Evolutionary conservation across 139 green algal genomes (phyloP).

Genomic region (Tetradesmus lagerheimii): DNA sequence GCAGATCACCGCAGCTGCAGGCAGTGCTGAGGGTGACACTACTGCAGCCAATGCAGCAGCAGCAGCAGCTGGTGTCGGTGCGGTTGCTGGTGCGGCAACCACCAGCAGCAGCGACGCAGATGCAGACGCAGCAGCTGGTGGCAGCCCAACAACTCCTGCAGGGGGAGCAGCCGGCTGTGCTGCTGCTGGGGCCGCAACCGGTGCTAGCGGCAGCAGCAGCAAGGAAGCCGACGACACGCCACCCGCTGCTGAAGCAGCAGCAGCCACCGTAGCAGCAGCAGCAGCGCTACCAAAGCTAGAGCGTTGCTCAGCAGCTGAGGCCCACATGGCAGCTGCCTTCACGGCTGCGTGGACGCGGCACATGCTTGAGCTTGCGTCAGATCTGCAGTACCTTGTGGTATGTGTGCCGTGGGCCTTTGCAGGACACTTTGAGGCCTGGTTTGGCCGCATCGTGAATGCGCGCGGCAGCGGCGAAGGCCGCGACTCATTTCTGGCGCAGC

Average conservation of each 20-base stretch:
- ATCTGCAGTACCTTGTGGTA: neutral
- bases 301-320: neutral
- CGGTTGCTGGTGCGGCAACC: neutral
- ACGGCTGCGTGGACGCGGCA: neutral
- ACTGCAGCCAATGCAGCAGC: neutral
- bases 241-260: neutral
- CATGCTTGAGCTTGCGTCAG: slow-evolving; percentile 2
- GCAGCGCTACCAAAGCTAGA: neutral
- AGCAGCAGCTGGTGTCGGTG: neutral
- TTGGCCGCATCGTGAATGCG: slow-evolving; percentile 2
- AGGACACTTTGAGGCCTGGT: neutral
- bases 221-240: neutral
- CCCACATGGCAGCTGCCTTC: neutral
- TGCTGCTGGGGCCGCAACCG: neutral
- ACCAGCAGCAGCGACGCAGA: neutral
- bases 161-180: neutral
- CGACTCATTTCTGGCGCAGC: neutral
- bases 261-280: neutral
- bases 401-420: slow-evolving; percentile 12
- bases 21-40: neutral
- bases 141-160: neutral
- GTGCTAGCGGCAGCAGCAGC: neutral
- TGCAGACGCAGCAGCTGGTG: neutral
- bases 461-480: neutral
- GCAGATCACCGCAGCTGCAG: neutral